Percentiles rank a stretch among this genome's conserved stretches.
Conservation (phyloP, 2,329 filamentous ascomycete genomes). For the Diaporthe sp. region DNA sequence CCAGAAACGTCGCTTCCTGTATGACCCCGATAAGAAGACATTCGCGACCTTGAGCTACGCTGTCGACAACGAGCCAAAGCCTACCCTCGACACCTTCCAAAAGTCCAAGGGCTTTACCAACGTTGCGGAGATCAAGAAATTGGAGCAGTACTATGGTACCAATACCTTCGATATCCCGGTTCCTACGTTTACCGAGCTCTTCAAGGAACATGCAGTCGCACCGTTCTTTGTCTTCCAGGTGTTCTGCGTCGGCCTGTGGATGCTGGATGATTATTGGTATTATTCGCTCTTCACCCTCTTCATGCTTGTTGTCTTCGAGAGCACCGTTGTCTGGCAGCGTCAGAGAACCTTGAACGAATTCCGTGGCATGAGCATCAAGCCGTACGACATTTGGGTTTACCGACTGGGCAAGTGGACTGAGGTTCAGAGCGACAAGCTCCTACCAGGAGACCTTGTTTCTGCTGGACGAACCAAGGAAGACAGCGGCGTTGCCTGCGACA, state of each 20-base stretch:
- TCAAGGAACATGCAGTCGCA: slow-evolving; percentile 97
- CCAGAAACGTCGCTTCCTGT: slow-evolving; percentile 97
- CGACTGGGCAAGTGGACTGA: slow-evolving; percentile 90
- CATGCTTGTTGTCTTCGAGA: slow-evolving; percentile 98
- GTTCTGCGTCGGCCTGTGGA: slow-evolving; percentile 98
- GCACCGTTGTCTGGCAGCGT: slow-evolving; percentile 98
- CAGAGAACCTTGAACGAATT: slow-evolving; percentile 97
- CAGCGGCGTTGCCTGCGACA: slow-evolving; percentile 95
- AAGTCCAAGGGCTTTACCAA: slow-evolving; percentile 81
- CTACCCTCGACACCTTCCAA: slow-evolving; percentile 83
- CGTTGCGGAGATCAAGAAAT: slow-evolving; percentile 80
- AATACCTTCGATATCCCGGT: slow-evolving; percentile 99
- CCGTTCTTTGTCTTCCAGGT: slow-evolving; percentile 99
- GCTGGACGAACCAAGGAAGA: slow-evolving; percentile 96
- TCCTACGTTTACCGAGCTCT: slow-evolving; percentile 93
- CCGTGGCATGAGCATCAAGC: slow-evolving; percentile 99
- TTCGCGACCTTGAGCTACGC: slow-evolving; percentile 88
- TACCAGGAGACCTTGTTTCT: slow-evolving; percentile 94
- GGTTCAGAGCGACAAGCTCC: slow-evolving; percentile 88
- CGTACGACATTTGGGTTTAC: slow-evolving; percentile 94
- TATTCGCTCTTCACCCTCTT: slow-evolving; percentile 99
- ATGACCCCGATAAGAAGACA: slow-evolving; percentile 76
- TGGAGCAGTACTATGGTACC: slow-evolving; percentile 93
- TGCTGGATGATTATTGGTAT: slow-evolving; percentile 99
- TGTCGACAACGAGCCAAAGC: slow-evolving; percentile 89